These are phyloP conservation scores for Yarrowia bubula DNA, from an alignment of 805 yeast genomes.

Conservation along the genomic window DNA sequence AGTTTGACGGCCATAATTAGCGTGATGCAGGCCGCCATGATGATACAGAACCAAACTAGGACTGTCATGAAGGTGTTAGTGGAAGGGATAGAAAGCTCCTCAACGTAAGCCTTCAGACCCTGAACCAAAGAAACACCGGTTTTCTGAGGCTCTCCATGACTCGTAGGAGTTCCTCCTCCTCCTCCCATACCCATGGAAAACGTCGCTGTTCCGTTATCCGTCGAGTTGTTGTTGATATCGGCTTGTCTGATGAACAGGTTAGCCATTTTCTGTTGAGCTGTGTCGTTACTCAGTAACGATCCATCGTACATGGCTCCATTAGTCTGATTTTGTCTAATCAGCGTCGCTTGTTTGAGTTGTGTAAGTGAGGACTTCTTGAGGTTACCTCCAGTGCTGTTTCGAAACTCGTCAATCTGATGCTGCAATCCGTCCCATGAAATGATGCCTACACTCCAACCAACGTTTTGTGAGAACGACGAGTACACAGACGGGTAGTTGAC, in stretches of 20 bases:
- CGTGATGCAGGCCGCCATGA: slow-evolving; percentile 33
- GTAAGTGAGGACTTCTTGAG: slow-evolving; percentile 29
- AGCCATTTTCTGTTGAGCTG: neutral
- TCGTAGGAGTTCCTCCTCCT: slow-evolving; percentile 29
- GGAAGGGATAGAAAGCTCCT: slow-evolving; percentile 36
- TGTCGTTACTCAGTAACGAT: neutral
- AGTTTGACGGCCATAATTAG: slow-evolving; percentile 35
- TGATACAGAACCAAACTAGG: slow-evolving; percentile 38
- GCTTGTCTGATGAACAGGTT: slow-evolving; percentile 28
- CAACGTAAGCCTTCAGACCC: slow-evolving; percentile 38
- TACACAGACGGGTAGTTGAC: slow-evolving; percentile 39
- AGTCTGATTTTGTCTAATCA: slow-evolving; percentile 28
- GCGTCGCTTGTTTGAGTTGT: slow-evolving; percentile 29
- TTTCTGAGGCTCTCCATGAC: neutral
- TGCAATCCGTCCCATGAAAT: slow-evolving; percentile 38
- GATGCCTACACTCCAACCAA: slow-evolving; percentile 40
- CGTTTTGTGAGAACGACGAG: slow-evolving; percentile 36
- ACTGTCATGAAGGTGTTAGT: slow-evolving; percentile 39
- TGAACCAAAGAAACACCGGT: slow-evolving; percentile 30
- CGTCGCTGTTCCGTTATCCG: slow-evolving; percentile 20
- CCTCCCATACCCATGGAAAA: slow-evolving; percentile 16
- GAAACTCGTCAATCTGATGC: slow-evolving; percentile 35
- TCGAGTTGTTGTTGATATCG: neutral
- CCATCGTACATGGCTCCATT: slow-evolving; percentile 26
- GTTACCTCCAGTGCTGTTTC: slow-evolving; percentile 39